Evolutionary conservation across 805 yeast genomes (phyloP), one percentile per base, ranked within the genome.

Genomic region (Kregervanrija pseudodelftensis): DNA sequence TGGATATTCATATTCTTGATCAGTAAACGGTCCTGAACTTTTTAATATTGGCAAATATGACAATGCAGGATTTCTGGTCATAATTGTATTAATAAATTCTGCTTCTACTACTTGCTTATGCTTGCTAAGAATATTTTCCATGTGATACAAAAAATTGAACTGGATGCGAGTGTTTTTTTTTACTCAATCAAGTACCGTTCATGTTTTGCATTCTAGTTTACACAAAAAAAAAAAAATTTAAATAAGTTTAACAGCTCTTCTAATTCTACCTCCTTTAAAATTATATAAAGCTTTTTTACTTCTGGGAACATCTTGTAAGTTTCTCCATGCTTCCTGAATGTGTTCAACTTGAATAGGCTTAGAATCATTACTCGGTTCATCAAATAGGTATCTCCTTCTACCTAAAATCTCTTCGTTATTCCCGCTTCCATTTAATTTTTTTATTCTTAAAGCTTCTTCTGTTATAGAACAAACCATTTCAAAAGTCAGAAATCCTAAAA

Each of bases 401-500:
- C 45, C 47, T 5, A 42, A 46, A 10, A 40, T 58, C 67, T 57
- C 46, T 62, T 51, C 60, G 14, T 44, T 47, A n/a, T 38, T 38
- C 11, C 41, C 30, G 8, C 36, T 14, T 7, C 13, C 14, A 57
- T 86, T 89, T 22, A 77, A 73, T 15, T 42, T 45, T 41, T 90
- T 89, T 32, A 93, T 81, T 47, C 74, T 77, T 61, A 91, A 72
- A 1, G 98, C 98, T 55, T 82, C 85, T 64, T 91, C 98, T 0
- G 99, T 93, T 42, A 93, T 66, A 8, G 91, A 82, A 57, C 98
- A 95, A 3, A 93, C 99, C 62, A 91, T 89, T 63, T 93, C 99
- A 68, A 93, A 93, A 1, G 99, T 93, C 44, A 93, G 66, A 58
- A 93, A 93, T 28, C 99, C 99, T 32, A 93, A 68, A 34, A 91